These are phyloP conservation scores for Priceomyces medius DNA, from an alignment of 805 yeast genomes.

Conservation along the genomic window DNA sequence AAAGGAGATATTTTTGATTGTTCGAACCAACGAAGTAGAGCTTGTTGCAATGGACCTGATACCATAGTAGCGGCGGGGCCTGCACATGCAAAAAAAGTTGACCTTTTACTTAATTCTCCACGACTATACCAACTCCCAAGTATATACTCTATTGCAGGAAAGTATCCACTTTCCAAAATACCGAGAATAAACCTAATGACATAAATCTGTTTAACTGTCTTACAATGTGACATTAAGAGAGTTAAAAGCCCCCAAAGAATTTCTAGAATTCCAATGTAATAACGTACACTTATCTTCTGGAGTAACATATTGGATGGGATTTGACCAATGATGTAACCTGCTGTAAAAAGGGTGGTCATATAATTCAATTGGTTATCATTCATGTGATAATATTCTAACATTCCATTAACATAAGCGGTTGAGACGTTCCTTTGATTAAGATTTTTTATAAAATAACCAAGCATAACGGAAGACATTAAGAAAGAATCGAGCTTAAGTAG, in stretches of 20 bases:
- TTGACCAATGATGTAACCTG: conserved; percentile 53
- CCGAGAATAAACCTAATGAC: conserved; percentile 41
- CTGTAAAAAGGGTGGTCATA: conserved; percentile 44
- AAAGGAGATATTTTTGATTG: conserved; percentile 25
- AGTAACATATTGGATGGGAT: conserved; percentile 45
- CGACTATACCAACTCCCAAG: conserved; percentile 31
- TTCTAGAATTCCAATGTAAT: conserved; percentile 35
- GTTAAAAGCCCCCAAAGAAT: conserved; percentile 31
- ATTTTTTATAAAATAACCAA: conserved; percentile 50
- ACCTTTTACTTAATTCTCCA: conserved; percentile 27
- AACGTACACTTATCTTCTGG: conserved; percentile 35
- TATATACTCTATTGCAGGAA: conserved; percentile 60
- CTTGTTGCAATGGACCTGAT: conserved; percentile 35
- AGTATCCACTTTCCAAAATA: conserved; percentile 47
- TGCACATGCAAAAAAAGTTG: conserved; percentile 31
- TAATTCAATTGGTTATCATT: conserved; percentile 44
- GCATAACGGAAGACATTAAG: conserved; percentile 52
- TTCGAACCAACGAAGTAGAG: conserved; percentile 22
- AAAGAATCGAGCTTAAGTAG: conserved; percentile 40
- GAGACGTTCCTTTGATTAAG: conserved; percentile 42
- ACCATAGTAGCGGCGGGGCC: conserved; percentile 26
- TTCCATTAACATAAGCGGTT: conserved; percentile 48
- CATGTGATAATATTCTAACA: conserved; percentile 45
- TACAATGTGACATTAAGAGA: conserved; percentile 24
- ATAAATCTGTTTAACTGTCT: conserved; percentile 22